Evolutionary conservation across 352 stramenopile species (phyloP), one percentile per base, ranked within the genome.

Genomic region (Saprolegnia parasitica): DNA sequence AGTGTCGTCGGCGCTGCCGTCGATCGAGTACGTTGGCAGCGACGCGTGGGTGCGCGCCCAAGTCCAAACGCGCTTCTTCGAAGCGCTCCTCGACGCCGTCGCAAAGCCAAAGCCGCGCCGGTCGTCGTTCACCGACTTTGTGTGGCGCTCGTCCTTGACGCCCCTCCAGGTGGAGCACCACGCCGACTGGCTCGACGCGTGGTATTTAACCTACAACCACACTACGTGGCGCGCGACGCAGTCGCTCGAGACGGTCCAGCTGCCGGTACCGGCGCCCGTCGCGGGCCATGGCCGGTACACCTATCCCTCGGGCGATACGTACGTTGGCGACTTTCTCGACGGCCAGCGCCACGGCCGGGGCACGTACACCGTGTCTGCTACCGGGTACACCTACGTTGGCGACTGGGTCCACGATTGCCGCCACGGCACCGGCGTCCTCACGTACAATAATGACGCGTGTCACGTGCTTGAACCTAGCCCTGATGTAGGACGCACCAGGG

Each of bases 321-420:
- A 95, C 63, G 84, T 91, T 4, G 88, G 88, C 5, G 67, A 84
- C 10, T 93, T 92, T 72, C 57, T 74, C 35, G 58, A 76, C n/a
- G 78, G 83, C 0, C 89, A 79, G 56, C 80, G 88, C 56, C 79
- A 96, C 49, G 86, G 88, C 46, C 83, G 77, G 55, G 88, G 88
- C 5, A 72, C 88, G 5, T 95, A 95, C 71, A 65, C 87, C 20
- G 88, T 93, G 63, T 78, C 81, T 63, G 72, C 81, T 61, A 95
- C 86, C 18, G 88, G 88, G 57, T 88, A 82, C 66, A 79, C 86
- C 32, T 91, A 90, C 66, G 84, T 93, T 71, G 88, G 88, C 9
- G 75, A 88, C 21, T 96, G 86, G 86, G 40, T 71, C 5, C 65
- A 77, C 35, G 83, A 94, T 35, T 60, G 75, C 40, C 81, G 88